Percentiles rank a stretch among this genome's conserved stretches.
phyloP scores from a whole-genome alignment of 2,329 filamentous ascomycete species.

The Curvularia hawaiiensis region DNA sequence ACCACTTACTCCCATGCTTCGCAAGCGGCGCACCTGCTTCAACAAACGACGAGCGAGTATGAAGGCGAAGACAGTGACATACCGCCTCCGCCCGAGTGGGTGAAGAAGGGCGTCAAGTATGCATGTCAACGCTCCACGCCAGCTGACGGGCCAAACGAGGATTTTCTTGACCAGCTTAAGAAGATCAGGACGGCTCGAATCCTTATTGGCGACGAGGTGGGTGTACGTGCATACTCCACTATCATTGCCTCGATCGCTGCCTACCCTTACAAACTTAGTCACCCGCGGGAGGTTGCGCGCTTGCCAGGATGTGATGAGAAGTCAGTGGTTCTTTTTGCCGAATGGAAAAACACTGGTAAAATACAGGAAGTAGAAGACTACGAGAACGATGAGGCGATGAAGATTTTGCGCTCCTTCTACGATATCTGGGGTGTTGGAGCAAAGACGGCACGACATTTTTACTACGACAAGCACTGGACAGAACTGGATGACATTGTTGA shows the following conservation, averaged over 20 bases:
- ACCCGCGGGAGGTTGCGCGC: slow-evolving; percentile 48
- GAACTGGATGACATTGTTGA: slow-evolving; percentile 87
- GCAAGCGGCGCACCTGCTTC: slow-evolving; percentile 55
- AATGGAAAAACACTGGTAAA: slow-evolving; percentile 69
- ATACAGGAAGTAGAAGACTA: slow-evolving; percentile 69
- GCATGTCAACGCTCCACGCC: slow-evolving; percentile 82
- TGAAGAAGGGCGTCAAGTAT: slow-evolving; percentile 67
- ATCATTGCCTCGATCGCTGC: slow-evolving; percentile 83
- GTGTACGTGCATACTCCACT: slow-evolving; percentile 84
- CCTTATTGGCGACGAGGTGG: slow-evolving; percentile 76
- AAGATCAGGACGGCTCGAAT: slow-evolving; percentile 74
- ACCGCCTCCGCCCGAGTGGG: slow-evolving; percentile 73
- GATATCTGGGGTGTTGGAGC: slow-evolving; percentile 92
- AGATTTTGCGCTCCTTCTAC: slow-evolving; percentile 72
- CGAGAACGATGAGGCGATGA: slow-evolving; percentile 67
- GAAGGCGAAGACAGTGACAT: slow-evolving; percentile 61
- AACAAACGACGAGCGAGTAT: slow-evolving; percentile 78
- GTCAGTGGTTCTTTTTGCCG: slow-evolving; percentile 75
- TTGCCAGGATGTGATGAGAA: slow-evolving; percentile 84
- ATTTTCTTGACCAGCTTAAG: slow-evolving; percentile 75
- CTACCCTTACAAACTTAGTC: slow-evolving; percentile 68
- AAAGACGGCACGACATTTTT: slow-evolving; percentile 80
- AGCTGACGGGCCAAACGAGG: slow-evolving; percentile 70
- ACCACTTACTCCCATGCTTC: slow-evolving; percentile 17
- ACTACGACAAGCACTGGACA: slow-evolving; percentile 74